A percentile compares a stretch with the other conserved stretches of the same genome.
phyloP scores from a whole-genome alignment of 2,329 filamentous ascomycete species.

The Fusarium sublunatum region DNA sequence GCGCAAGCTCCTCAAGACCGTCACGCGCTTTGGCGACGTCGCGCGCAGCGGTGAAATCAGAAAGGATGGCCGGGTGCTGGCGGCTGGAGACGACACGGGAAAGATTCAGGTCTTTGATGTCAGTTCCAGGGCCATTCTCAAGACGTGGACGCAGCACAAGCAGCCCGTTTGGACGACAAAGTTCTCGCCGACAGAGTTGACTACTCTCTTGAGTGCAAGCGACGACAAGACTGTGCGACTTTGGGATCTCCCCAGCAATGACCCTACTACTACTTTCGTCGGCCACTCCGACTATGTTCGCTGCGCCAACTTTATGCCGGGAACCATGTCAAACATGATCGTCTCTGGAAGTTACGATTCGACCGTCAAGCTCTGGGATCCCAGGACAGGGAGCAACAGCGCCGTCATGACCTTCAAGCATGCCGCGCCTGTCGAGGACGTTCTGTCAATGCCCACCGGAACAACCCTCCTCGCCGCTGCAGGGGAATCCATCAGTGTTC shows the following conservation, averaged over 20 bases:
- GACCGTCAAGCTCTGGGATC: slow-evolving; percentile 94
- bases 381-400: slow-evolving; percentile 72
- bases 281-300: slow-evolving; percentile 96
- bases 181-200: slow-evolving; percentile 91
- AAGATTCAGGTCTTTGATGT: slow-evolving; percentile 96
- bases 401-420: slow-evolving; percentile 95
- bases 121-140: slow-evolving; percentile 85
- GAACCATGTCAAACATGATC: slow-evolving; percentile 76
- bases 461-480: slow-evolving; percentile 88
- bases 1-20: slow-evolving; percentile 91
- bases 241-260: slow-evolving; percentile 90
- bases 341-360: slow-evolving; percentile 95
- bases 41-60: slow-evolving; percentile 91
- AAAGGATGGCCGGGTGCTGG: slow-evolving; percentile 86
- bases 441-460: slow-evolving; percentile 87
- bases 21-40: slow-evolving; percentile 91
- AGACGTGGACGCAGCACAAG: slow-evolving; percentile 94
- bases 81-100: slow-evolving; percentile 91
- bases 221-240: slow-evolving; percentile 93
- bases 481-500: slow-evolving; percentile 87
- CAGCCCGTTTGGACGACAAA: slow-evolving; percentile 92
- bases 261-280: slow-evolving; percentile 79
- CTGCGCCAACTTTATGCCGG: slow-evolving; percentile 85
- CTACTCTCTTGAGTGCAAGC: slow-evolving; percentile 86
- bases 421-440: slow-evolving; percentile 85